A percentile compares a stretch with the other conserved stretches of the same genome.
These are phyloP conservation scores for Aspergillus sparsus DNA, from an alignment of 495 filamentous ascomycete genomes.

Conservation along the genomic window DNA sequence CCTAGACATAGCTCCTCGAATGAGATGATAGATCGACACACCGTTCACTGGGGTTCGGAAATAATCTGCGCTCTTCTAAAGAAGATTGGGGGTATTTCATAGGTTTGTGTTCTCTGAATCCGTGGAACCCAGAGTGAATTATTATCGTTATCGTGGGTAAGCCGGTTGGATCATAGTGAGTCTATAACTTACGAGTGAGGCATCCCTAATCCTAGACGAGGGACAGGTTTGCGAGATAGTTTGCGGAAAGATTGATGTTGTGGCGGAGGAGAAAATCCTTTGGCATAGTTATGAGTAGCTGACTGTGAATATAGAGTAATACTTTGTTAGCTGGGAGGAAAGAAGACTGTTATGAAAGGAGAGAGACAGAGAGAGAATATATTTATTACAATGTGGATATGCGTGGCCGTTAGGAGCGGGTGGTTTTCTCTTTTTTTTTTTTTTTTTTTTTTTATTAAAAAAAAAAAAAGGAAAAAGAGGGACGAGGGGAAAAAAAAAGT, in stretches of 20 bases:
- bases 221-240: conserved; percentile 29
- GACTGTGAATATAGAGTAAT: conserved; percentile 8
- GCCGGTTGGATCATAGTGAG: conserved; percentile 3
- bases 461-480: neutral
- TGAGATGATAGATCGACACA: conserved; percentile 2
- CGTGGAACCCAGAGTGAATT: neutral
- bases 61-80: conserved; percentile 27
- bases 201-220: conserved; percentile 31
- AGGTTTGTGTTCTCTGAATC: conserved; percentile 12
- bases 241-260: conserved; percentile 28
- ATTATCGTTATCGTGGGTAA: conserved; percentile 10
- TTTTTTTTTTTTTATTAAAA: too few species aligned
- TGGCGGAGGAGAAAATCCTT: conserved; percentile 19
- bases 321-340: neutral
- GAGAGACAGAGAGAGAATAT: neutral
- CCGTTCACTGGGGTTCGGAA: conserved; percentile 16
- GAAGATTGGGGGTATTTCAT: neutral
- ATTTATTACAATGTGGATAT: neutral
- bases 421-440: too few species aligned
- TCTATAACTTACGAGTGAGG: conserved; percentile 33
- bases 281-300: conserved; percentile 37
- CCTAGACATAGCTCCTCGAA: neutral
- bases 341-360: neutral
- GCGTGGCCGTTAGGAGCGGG: neutral
- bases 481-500: neutral